phyloP scores from a whole-genome alignment of 2,329 filamentous ascomycete species.

The Fusarium subtropicale region DNA sequence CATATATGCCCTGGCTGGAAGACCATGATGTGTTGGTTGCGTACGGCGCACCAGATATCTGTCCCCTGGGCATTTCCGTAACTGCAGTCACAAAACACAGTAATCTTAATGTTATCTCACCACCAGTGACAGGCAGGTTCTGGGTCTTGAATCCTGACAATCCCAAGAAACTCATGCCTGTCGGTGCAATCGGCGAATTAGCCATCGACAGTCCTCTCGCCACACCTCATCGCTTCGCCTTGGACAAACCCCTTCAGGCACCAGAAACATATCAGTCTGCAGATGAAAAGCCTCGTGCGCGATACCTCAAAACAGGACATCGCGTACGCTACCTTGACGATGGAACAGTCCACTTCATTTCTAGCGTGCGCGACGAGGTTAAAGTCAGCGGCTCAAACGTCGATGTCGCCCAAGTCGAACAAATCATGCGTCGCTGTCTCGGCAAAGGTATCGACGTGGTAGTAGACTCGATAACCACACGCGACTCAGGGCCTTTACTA shows the following conservation, averaged over 20 bases:
- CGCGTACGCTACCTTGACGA: conserved; percentile 61
- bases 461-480: conserved; percentile 61
- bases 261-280: conserved; percentile 2
- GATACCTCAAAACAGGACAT: conserved; percentile 64
- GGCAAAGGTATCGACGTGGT: conserved; percentile 61
- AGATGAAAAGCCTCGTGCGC: conserved; percentile 40
- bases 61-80: conserved; percentile 63
- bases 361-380: conserved; percentile 57
- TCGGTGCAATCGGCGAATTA: conserved; percentile 68
- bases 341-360: conserved; percentile 62
- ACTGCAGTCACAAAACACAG: conserved; percentile 55
- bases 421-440: conserved; percentile 59
- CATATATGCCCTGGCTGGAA: conserved; percentile 59
- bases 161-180: conserved; percentile 61
- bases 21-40: conserved; percentile 61
- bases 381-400: conserved; percentile 55
- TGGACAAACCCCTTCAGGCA: conserved; percentile 47
- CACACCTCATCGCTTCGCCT: conserved; percentile 52
- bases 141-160: conserved; percentile 66
- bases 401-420: conserved; percentile 60
- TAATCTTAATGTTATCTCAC: conserved; percentile 58
- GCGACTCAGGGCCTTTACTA: conserved; percentile 56
- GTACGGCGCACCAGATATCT: conserved; percentile 64
- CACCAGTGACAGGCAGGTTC: conserved; percentile 62
- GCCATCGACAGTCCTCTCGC: conserved; percentile 65